Conservation (phyloP, 768 basidiomycete species). For the Agaricus subrufescens region DNA sequence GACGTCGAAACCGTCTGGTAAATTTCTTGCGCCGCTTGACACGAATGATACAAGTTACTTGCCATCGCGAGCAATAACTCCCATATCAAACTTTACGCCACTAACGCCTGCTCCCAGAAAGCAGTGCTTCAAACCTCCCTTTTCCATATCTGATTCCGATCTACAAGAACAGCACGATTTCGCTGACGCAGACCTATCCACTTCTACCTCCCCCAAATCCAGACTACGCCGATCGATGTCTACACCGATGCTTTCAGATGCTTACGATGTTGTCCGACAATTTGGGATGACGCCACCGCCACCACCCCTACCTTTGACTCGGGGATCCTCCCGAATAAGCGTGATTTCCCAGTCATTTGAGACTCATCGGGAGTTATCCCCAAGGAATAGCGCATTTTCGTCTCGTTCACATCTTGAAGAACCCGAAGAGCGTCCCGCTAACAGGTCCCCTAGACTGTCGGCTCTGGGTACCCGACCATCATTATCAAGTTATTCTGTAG, state of each 20-base stretch:
- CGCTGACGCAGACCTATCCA: slow-evolving; percentile 2
- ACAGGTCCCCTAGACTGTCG: slow-evolving; percentile 51
- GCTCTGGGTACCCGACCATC: slow-evolving; percentile 47
- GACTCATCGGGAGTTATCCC: slow-evolving; percentile 18
- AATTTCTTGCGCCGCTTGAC: slow-evolving; percentile 23
- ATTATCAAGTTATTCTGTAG: slow-evolving; percentile 62
- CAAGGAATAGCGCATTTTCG: slow-evolving; percentile 15
- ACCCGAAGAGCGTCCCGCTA: slow-evolving; percentile 27
- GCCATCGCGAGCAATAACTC: slow-evolving; percentile 61
- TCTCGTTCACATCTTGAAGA: slow-evolving; percentile 30
- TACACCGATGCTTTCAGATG: slow-evolving; percentile 47
- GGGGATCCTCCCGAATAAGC: slow-evolving; percentile 20
- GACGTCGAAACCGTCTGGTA: slow-evolving; percentile 16
- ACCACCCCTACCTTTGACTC: slow-evolving; percentile 23
- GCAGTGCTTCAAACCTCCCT: slow-evolving; percentile 40
- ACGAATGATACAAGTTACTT: slow-evolving; percentile 31
- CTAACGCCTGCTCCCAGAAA: slow-evolving; percentile 65
- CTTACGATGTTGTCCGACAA: slow-evolving; percentile 25
- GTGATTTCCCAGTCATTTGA: slow-evolving; percentile 21
- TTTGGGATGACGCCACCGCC: slow-evolving; percentile 40
- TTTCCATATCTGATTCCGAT: slow-evolving; percentile 57
- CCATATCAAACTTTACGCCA: slow-evolving; percentile 52
- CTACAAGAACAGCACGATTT: slow-evolving; percentile 24
- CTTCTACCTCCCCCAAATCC: slow-evolving; percentile 12
- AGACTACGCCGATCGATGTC: slow-evolving; percentile 46